Evolutionary conservation across 139 green algal species (phyloP).

Genomic region (Desmodesmus armatus): DNA sequence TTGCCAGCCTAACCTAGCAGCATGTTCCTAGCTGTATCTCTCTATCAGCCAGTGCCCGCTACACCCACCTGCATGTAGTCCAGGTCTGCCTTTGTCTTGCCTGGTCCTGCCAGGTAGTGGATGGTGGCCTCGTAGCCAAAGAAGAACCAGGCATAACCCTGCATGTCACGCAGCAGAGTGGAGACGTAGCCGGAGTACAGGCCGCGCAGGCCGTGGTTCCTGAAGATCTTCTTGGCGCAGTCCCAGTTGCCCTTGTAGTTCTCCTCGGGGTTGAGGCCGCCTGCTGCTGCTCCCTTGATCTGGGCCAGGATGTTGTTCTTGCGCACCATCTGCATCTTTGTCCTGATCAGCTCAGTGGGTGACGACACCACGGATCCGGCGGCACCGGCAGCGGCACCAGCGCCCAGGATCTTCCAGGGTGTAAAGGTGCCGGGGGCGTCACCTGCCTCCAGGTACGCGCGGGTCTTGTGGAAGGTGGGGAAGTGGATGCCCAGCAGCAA

Average conservation of each 20-base stretch:
- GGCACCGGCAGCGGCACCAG: constrained; percentile 51
- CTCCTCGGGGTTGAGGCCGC: constrained; percentile 41
- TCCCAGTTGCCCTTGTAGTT: constrained; percentile 58
- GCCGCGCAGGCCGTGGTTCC: constrained; percentile 52
- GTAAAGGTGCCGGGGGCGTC: constrained; percentile 40
- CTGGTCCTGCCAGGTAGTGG: constrained; percentile 48
- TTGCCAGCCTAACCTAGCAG: background rate
- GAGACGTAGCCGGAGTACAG: constrained; percentile 59
- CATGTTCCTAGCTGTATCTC: background rate
- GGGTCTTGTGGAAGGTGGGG: constrained; percentile 50
- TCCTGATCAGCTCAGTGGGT: constrained; percentile 53
- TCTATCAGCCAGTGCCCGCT: constrained; percentile 22
- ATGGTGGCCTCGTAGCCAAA: constrained; percentile 61
- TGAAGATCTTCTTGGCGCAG: constrained; percentile 56
- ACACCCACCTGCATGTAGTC: constrained; percentile 45
- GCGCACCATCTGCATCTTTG: constrained; percentile 59
- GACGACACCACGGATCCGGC: constrained; percentile 47
- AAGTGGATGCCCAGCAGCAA: constrained; percentile 61
- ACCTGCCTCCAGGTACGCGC: constrained; percentile 40
- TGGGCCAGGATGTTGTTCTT: constrained; percentile 47
- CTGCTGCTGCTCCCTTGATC: constrained; percentile 40
- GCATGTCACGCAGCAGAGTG: constrained; percentile 58
- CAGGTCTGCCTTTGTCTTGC: constrained; percentile 58
- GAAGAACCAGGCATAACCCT: constrained; percentile 67
- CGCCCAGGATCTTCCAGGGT: constrained; percentile 34